Base-by-base conservation (phyloP, 2,329 filamentous ascomycete genomes). In the Exophiala viscosa region DNA sequence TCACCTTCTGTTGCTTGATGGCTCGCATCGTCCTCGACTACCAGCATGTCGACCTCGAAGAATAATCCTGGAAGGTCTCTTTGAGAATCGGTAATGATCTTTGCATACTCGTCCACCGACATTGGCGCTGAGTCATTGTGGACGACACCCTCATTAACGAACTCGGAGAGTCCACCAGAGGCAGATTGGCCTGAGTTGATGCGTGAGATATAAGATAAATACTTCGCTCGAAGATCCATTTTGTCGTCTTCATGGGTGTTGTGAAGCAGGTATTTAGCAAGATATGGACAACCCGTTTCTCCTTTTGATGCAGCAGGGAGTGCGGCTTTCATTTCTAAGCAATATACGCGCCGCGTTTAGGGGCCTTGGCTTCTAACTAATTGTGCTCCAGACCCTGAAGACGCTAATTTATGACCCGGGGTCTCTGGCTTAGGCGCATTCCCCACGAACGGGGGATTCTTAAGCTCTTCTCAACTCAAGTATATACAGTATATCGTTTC, bases 1-100 rank as follows among this genome's bases (percentile, higher is more conserved):
- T 38, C 23, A 10, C 43, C 49, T 18, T 35, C 5, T 14, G 34
- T 23, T 15, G 18, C 31, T n/a, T n/a, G 5, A 14, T 20, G 32
- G 18, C 46, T 33, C 2, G 48, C 23, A 31, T 45, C 49, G n/a
- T 47, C 41, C 32, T 58, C 56, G 9, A 50, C 42, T 11, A 55
- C 39, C 9, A 58, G 45, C 43, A 34, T 53, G 0, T 55, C 56
- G n/a, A 54, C 35, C 10, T 45, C 49, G n/a, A 58, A 58, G 10
- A n/a, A n/a, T 20, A 55, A 39, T 5, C 34, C 52, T 1, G 48
- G 38, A 31, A 58, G 48, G 15, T 48, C 36, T 13, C 15, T 42
- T 31, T 52, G 49, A 34, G 40, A 45, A 14, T 58, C 52, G 5
- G 39, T 17, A 23, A 58, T 53, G 17, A 50, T 52, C 34, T 45